These are phyloP conservation scores for Metroxylon sagu DNA, from an alignment of 176 grass and related monocot species.

Conservation along the genomic window DNA sequence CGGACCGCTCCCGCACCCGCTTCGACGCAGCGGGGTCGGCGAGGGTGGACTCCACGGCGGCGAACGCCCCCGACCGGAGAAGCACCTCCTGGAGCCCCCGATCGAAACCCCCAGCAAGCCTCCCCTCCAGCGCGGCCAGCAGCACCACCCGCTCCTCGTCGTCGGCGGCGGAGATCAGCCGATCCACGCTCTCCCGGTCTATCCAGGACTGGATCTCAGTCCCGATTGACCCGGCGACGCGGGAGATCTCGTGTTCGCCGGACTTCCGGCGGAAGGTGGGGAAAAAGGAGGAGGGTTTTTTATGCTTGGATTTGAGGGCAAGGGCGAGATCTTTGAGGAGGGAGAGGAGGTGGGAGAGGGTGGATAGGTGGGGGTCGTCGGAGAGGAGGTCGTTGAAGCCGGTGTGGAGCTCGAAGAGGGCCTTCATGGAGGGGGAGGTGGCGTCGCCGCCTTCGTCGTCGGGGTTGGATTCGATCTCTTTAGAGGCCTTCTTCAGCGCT, in stretches of 20 bases:
- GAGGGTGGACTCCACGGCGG: conserved; percentile 39
- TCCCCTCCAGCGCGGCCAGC: conserved; percentile 19
- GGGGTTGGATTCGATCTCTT: conserved; percentile 8
- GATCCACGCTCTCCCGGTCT: conserved; percentile 42
- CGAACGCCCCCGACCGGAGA: conserved; percentile 57
- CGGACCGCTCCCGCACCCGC: conserved; percentile 28
- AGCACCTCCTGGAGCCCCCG: conserved; percentile 47
- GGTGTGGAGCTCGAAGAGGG: conserved; percentile 59
- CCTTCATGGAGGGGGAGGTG: conserved; percentile 28
- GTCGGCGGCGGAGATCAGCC: conserved; percentile 41
- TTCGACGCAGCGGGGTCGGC: conserved; percentile 16
- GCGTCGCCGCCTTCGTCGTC: background rate
- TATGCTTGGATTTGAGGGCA: background rate
- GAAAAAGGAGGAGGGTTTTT: too few relatives aligned
- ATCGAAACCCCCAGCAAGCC: conserved; percentile 47
- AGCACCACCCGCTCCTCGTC: conserved; percentile 28
- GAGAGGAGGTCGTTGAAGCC: conserved; percentile 60
- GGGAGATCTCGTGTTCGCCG: conserved; percentile 8
- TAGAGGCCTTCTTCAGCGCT: conserved; percentile 15
- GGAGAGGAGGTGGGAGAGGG: conserved; percentile 28
- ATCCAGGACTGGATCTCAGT: conserved; percentile 64
- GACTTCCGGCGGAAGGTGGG: conserved; percentile 4
- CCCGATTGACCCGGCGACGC: conserved; percentile 31
- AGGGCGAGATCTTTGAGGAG: conserved; percentile 23
- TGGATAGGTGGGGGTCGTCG: conserved; percentile 29